phyloP scores from a whole-genome alignment of 495 filamentous ascomycete genomes.

The Immersiella caudata region DNA sequence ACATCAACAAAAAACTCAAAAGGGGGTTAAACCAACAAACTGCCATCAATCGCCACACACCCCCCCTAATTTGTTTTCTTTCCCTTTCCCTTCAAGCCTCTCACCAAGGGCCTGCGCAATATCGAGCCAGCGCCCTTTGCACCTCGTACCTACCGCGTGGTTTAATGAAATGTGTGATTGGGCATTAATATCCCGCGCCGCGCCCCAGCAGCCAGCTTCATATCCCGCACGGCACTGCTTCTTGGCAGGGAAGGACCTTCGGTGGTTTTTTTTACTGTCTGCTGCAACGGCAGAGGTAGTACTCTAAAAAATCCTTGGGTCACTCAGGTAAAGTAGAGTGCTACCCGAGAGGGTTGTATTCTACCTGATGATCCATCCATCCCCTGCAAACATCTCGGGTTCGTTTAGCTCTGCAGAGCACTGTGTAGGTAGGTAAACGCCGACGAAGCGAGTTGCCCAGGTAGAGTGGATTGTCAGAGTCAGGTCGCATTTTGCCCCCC shows the following conservation, averaged over 20 bases:
- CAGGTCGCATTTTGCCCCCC: no score
- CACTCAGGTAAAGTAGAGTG: neutral
- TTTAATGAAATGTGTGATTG: neutral
- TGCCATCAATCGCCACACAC: neutral
- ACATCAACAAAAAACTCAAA: neutral
- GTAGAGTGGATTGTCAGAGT: no score
- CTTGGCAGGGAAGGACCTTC: neutral
- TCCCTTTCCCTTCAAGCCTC: neutral
- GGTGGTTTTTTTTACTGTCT: neutral
- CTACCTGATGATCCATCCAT: neutral
- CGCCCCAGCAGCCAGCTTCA: neutral
- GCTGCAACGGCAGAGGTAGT: no score
- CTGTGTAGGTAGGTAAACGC: neutral
- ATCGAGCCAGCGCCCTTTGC: neutral
- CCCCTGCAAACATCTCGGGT: no score
- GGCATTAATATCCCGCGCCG: neutral
- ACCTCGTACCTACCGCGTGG: neutral
- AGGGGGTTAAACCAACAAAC: neutral
- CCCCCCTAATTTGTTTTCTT: neutral
- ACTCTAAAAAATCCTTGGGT: no score
- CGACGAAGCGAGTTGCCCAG: neutral
- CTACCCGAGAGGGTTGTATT: neutral
- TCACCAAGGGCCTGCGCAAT: neutral
- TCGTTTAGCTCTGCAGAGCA: no score
- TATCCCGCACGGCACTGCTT: neutral